These are phyloP conservation scores for Cytospora schulzeri DNA, from an alignment of 2,329 filamentous ascomycete species.

Conservation along the genomic window DNA sequence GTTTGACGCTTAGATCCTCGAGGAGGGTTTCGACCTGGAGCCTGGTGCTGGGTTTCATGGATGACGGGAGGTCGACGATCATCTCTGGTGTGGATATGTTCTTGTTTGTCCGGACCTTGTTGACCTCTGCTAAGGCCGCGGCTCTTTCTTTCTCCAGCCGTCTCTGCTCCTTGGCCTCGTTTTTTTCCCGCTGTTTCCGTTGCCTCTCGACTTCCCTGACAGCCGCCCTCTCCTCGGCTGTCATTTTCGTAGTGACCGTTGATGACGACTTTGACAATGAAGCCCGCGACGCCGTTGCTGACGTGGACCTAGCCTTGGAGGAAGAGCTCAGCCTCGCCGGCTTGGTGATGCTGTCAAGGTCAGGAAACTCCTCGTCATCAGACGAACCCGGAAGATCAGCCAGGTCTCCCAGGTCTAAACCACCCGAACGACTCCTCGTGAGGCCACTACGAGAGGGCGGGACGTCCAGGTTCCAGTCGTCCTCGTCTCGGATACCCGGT, in stretches of 20 bases:
- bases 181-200: conserved; percentile 57
- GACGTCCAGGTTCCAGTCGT: conserved; percentile 20
- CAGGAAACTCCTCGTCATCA: conserved; percentile 49
- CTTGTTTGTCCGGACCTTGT: conserved; percentile 73
- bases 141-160: conserved; percentile 64
- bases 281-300: neutral
- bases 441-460: conserved; percentile 15
- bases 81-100: conserved; percentile 75
- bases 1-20: conserved; percentile 50
- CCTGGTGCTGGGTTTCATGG: conserved; percentile 51
- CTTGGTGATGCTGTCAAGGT: conserved; percentile 43
- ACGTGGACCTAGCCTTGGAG: conserved; percentile 9
- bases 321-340: conserved; percentile 18
- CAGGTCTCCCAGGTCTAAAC: conserved; percentile 41
- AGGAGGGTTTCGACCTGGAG: conserved; percentile 55
- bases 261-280: conserved; percentile 30
- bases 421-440: conserved; percentile 28
- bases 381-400: conserved; percentile 39
- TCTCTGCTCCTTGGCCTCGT: conserved; percentile 63
- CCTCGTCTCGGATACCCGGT: conserved; percentile 27
- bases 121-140: conserved; percentile 70
- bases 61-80: conserved; percentile 69
- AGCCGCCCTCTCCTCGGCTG: conserved; percentile 44
- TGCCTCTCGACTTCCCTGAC: conserved; percentile 58
- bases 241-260: conserved; percentile 34